Conservation (phyloP, 2,329 filamentous ascomycete genomes). For the Phaeomoniella chlamydospora region DNA sequence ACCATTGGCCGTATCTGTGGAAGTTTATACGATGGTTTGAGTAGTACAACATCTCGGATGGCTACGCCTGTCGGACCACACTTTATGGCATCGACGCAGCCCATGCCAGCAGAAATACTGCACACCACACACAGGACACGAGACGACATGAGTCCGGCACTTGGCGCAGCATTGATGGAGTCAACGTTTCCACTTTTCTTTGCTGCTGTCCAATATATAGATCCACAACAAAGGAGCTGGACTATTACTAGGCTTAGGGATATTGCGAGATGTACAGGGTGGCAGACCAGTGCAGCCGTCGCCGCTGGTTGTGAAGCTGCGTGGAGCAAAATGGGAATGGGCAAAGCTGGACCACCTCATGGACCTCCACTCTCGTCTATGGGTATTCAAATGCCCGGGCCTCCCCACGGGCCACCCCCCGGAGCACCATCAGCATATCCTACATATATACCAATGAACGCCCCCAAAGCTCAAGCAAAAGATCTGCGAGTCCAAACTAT, state of each 20-base stretch:
- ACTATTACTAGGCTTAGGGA: slow-evolving; percentile 59
- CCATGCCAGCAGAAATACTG: slow-evolving; percentile 33
- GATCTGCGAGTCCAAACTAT: slow-evolving; percentile 5
- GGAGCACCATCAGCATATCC: not conserved
- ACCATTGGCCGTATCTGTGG: slow-evolving; percentile 69
- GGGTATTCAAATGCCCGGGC: slow-evolving; percentile 7
- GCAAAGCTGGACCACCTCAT: slow-evolving; percentile 38
- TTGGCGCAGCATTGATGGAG: slow-evolving; percentile 73
- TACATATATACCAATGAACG: not conserved
- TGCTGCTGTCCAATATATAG: slow-evolving; percentile 65
- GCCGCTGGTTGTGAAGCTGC: slow-evolving; percentile 70
- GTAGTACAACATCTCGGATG: slow-evolving; percentile 10
- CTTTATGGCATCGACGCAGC: not conserved
- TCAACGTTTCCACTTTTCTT: slow-evolving; percentile 74
- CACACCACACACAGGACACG: slow-evolving; percentile 24
- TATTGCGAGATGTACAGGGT: slow-evolving; percentile 69
- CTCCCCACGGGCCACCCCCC: not conserved
- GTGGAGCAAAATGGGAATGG: slow-evolving; percentile 42
- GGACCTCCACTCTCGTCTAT: slow-evolving; percentile 11
- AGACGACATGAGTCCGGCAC: slow-evolving; percentile 52
- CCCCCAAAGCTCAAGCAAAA: slow-evolving; percentile 8
- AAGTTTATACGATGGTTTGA: slow-evolving; percentile 36
- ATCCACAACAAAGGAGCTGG: slow-evolving; percentile 61
- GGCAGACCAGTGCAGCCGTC: slow-evolving; percentile 71
- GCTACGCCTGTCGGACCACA: not conserved